phyloP scores from a whole-genome alignment of 345 rosid species.

The Excoecaria cochinchinensis region DNA sequence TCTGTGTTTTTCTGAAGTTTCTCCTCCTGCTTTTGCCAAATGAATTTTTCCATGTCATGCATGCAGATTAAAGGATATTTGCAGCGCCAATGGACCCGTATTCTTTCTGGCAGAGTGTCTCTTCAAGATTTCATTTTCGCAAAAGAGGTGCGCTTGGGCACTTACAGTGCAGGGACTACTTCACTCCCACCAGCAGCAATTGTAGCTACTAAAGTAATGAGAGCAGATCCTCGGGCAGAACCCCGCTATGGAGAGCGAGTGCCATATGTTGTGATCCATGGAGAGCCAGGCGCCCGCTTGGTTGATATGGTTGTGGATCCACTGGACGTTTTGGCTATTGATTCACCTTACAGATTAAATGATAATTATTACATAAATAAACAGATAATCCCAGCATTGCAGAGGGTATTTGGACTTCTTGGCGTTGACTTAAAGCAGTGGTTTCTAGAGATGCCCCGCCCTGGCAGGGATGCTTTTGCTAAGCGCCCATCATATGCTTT shows the following conservation, averaged over 20 bases:
- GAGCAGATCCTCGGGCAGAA: slow-evolving; percentile 83
- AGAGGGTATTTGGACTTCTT: slow-evolving; percentile 81
- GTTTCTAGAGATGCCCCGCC: slow-evolving; percentile 90
- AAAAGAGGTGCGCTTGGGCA: slow-evolving; percentile 92
- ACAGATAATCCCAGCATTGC: slow-evolving; percentile 94
- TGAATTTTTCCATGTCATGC: slow-evolving; percentile 8
- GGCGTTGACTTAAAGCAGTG: slow-evolving; percentile 78
- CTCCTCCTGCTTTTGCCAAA: background rate
- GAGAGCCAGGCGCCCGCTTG: slow-evolving; percentile 87
- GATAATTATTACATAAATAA: slow-evolving; percentile 83
- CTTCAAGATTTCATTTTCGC: slow-evolving; percentile 94
- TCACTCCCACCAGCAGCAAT: slow-evolving; percentile 94
- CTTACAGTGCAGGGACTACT: slow-evolving; percentile 61
- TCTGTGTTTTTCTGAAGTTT: slow-evolving; percentile 8
- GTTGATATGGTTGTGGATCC: slow-evolving; percentile 98
- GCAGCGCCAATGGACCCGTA: slow-evolving; percentile 82
- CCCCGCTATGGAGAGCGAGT: slow-evolving; percentile 89
- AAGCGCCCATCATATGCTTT: slow-evolving; percentile 47
- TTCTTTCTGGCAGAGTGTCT: slow-evolving; percentile 80
- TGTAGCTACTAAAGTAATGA: slow-evolving; percentile 86
- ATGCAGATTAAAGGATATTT: slow-evolving; percentile 72
- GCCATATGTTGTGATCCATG: slow-evolving; percentile 89
- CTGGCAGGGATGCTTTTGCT: slow-evolving; percentile 55
- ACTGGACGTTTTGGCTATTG: slow-evolving; percentile 64
- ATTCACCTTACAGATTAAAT: slow-evolving; percentile 78